A percentile compares a stretch with the other conserved stretches of the same genome.
These are phyloP conservation scores for Teunomyces gatunensis DNA, from an alignment of 805 yeast genomes.

Conservation along the genomic window DNA sequence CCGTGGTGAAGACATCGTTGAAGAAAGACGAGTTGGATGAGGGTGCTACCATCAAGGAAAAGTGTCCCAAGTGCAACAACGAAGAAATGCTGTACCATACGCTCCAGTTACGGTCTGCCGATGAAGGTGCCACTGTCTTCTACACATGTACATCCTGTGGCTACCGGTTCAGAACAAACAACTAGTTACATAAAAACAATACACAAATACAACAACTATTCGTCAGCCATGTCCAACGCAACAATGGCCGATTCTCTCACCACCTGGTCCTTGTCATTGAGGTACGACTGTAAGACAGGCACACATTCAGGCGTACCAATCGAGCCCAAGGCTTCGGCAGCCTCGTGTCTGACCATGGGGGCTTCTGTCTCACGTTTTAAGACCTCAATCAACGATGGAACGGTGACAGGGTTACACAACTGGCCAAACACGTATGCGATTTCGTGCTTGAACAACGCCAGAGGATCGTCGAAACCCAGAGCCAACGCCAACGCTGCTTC, in stretches of 20 bases:
- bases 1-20: slow-evolving; percentile 85
- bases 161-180: slow-evolving; percentile 91
- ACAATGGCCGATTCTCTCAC: slow-evolving; percentile 97
- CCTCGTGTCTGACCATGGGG: slow-evolving; percentile 99
- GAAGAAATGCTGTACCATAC: slow-evolving; percentile 99
- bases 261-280: slow-evolving; percentile 79
- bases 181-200: slow-evolving; percentile 34
- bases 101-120: slow-evolving; percentile 93
- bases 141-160: slow-evolving; percentile 95
- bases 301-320: slow-evolving; percentile 95
- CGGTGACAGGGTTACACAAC: slow-evolving; percentile 87
- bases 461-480: slow-evolving; percentile 81
- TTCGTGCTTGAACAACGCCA: slow-evolving; percentile 95
- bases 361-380: slow-evolving; percentile 78
- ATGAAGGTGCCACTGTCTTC: slow-evolving; percentile 99
- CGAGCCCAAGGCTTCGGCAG: slow-evolving; percentile 97
- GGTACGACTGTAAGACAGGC: slow-evolving; percentile 77
- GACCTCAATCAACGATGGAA: slow-evolving; percentile 82
- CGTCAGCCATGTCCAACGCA: slow-evolving; percentile 87
- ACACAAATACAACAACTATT: slow-evolving; percentile 61
- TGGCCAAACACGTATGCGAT: slow-evolving; percentile 98
- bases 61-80: slow-evolving; percentile 97
- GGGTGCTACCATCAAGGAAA: slow-evolving; percentile 96
- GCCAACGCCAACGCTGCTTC: slow-evolving; percentile 94
- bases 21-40: slow-evolving; percentile 78